phyloP scores from a whole-genome alignment of 2,329 filamentous ascomycete genomes.

The Remersonia thermophila region DNA sequence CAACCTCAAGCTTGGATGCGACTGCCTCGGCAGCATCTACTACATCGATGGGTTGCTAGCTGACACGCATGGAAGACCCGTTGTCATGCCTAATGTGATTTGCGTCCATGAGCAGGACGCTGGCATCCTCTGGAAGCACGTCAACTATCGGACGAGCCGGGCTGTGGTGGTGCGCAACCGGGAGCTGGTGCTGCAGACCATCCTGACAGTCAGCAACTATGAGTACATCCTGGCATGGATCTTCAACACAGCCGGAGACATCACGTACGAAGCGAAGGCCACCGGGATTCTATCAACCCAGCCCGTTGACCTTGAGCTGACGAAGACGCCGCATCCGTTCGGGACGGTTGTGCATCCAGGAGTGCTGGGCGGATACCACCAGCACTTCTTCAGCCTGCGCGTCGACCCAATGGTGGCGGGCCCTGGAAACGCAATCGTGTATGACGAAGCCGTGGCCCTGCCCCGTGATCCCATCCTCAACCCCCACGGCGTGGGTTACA shows the following conservation, averaged over 20 bases:
- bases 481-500: conserved; percentile 39
- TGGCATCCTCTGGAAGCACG: conserved; percentile 60
- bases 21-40: conserved; percentile 56
- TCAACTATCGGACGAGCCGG: conserved; percentile 51
- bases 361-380: conserved; percentile 55
- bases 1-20: conserved; percentile 54
- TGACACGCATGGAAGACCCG: conserved; percentile 40
- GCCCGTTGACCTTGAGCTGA: conserved; percentile 40
- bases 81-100: conserved; percentile 44
- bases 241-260: conserved; percentile 50
- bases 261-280: conserved; percentile 49
- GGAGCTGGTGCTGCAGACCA: conserved; percentile 54
- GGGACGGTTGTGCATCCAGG: conserved; percentile 51
- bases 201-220: conserved; percentile 59
- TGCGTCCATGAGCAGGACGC: conserved; percentile 60
- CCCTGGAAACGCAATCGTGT: conserved; percentile 40
- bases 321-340: conserved; percentile 35
- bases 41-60: conserved; percentile 39
- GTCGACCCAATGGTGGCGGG: conserved; percentile 52
- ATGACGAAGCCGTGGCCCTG: conserved; percentile 45
- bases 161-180: conserved; percentile 49
- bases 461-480: conserved; percentile 30
- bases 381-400: conserved; percentile 62
- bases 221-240: conserved; percentile 56
- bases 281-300: conserved; percentile 51